Base-by-base conservation (phyloP, 1,284 basidiomycete species). In the Fistulinella staudtii region DNA sequence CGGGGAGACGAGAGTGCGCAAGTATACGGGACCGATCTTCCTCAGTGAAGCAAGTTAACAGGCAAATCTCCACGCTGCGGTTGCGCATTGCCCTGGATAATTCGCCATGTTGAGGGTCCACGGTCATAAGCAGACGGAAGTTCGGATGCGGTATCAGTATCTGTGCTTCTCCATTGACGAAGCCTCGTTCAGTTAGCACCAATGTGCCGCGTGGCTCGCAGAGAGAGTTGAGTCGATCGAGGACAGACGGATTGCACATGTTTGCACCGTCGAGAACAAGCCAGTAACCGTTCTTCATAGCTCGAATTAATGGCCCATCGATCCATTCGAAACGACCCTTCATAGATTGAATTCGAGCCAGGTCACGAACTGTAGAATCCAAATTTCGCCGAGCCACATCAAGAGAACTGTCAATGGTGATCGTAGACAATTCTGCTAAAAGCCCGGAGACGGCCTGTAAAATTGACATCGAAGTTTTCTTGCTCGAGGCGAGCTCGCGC, bases 51-150 rank as follows among this genome's bases (percentile, higher is more conserved):
- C 49, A 43, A 10, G 58, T 43, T 13, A 72, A 48, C 27, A 89
- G 56, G 21, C 76, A 77, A 28, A 99, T 77, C 65, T 99, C 96
- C 33, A 98, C 75, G 27, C 95, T 96, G 53, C 96, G 84, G 65
- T 99, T 99, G 31, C 96, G 83, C 96, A 99, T 99, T 1, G 96
- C 96, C 29, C 96, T 78, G 7, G 95, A 98, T 9, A 99, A 73
- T 67, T 99, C 96, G 38, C 96, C 97, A 53, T 88, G 78, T 49
- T 84, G 81, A 17, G 93, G 87, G 60, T 99, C 91, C 46, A 96
- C 82, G 5, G 85, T 82, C 93, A 99, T 96, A 67, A 99, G 89
- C 8, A 99, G 72, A 25, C 94, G 79, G 71, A 99, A 99, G 56
- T 86, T 73, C 1, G 86, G 78, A 64, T 99, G 93, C 1, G 96